Conservation (phyloP, 345 rosid species). For the Melaleuca quinquenervia region DNA sequence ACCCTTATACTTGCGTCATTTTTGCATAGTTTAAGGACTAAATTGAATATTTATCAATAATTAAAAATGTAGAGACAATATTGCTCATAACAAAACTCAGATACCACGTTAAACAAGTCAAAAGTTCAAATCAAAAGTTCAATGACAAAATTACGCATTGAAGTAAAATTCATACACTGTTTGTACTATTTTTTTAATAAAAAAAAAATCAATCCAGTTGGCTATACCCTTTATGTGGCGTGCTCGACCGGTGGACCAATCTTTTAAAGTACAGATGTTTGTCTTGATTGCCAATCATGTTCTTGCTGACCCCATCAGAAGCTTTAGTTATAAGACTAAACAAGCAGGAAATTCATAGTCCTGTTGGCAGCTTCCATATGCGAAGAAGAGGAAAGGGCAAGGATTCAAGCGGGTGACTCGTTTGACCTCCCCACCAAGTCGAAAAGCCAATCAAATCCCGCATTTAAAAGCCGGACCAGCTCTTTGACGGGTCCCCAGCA, state of each 20-base stretch:
- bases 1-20: neutral
- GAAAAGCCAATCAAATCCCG: neutral
- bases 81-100: neutral
- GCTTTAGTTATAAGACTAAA: neutral
- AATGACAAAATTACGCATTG: neutral
- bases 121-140: neutral
- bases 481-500: neutral
- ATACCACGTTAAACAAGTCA: accelerated
- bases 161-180: neutral
- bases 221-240: neutral
- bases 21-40: neutral
- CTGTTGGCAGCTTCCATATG: neutral
- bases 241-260: neutral
- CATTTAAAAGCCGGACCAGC: neutral
- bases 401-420: neutral
- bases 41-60: neutral
- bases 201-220: no score
- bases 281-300: neutral
- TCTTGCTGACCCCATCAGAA: neutral
- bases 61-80: neutral
- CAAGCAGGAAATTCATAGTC: neutral
- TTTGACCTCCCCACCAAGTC: neutral
- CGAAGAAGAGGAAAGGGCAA: neutral
- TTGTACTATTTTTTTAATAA: neutral
- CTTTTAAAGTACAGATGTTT: neutral